Evolutionary conservation across 495 filamentous ascomycete species (phyloP).

Genomic region (Pyrenopolyporus hunteri): DNA sequence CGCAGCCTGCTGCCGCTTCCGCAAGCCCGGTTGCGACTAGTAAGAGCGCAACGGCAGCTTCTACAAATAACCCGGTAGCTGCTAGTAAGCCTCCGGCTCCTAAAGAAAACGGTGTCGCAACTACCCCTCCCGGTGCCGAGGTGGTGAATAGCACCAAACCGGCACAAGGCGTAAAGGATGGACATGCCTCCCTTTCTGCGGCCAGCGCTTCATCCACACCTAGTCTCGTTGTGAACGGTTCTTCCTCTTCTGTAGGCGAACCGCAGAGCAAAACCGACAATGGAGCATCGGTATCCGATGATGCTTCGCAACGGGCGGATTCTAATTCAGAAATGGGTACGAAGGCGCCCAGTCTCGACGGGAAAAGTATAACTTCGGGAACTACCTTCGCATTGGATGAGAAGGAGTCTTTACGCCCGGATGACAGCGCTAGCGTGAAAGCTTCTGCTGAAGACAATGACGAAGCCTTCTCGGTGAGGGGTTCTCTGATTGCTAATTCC

Average conservation of each 20-base stretch:
- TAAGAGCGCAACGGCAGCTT: constrained; percentile 13
- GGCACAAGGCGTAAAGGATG: constrained; percentile 46
- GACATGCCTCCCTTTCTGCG: constrained; percentile 38
- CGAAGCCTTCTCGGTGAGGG: constrained; percentile 74
- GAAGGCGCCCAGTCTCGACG: constrained; percentile 86
- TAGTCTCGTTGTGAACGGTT: constrained; percentile 59
- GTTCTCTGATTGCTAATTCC: constrained; percentile 74
- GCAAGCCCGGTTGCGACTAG: constrained; percentile 10
- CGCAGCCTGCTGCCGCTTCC: constrained; percentile 22
- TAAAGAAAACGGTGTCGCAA: constrained; percentile 21
- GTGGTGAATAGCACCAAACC: constrained; percentile 40
- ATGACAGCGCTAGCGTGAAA: constrained; percentile 92
- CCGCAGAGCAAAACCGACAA: constrained; percentile 43
- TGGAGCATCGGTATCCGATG: constrained; percentile 52
- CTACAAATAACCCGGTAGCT: constrained; percentile 21
- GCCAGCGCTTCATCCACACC: constrained; percentile 43
- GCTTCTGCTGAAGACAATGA: constrained; percentile 86
- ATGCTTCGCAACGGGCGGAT: constrained; percentile 62
- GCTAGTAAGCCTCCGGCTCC: constrained; percentile 27
- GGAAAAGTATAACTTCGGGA: constrained; percentile 88
- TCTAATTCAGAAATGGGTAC: constrained; percentile 75
- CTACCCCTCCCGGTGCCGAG: constrained; percentile 2
- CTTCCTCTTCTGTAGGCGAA: constrained; percentile 43
- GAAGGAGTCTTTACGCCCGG: constrained; percentile 89
- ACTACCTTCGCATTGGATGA: constrained; percentile 93